These are phyloP conservation scores for Rubroshorea leprosula DNA, from an alignment of 345 rosid species.

Conservation along the genomic window DNA sequence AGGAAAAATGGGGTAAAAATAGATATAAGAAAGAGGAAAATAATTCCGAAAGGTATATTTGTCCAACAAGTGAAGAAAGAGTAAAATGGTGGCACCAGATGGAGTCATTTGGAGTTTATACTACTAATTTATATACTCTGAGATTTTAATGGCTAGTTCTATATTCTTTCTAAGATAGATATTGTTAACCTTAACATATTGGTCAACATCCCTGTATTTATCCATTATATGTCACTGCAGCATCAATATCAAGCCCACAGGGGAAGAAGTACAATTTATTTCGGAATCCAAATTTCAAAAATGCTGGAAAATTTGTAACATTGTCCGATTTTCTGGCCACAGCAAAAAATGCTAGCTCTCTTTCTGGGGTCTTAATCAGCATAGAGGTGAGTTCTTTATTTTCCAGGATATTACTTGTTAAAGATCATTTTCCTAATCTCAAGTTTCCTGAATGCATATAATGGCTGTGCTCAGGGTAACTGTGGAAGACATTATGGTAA, in stretches of 20 bases:
- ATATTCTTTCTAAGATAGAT: conserved; percentile 1
- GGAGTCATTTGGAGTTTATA: no score
- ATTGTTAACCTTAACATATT: background rate
- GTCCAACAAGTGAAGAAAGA: no score
- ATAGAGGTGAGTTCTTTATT: conserved; percentile 59
- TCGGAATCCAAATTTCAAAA: conserved; percentile 53
- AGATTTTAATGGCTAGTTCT: background rate
- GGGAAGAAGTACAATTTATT: conserved; percentile 7
- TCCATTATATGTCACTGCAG: conserved; percentile 30
- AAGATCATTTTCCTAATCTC: no score
- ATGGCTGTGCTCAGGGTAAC: no score
- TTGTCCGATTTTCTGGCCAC: conserved; percentile 57
- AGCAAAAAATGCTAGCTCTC: conserved; percentile 56
- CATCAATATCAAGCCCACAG: conserved; percentile 53
- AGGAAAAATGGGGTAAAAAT: no score
- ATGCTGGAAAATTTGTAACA: conserved; percentile 41
- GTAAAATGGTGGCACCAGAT: no score
- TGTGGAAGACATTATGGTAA: no score
- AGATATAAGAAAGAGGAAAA: no score
- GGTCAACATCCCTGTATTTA: background rate
- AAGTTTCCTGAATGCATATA: no score
- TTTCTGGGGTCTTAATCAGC: conserved; percentile 69
- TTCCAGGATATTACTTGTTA: no score
- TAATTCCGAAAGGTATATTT: no score
- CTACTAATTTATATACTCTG: background rate